phyloP scores from a whole-genome alignment of 345 rosid species.

The Aquilaria sinensis region DNA sequence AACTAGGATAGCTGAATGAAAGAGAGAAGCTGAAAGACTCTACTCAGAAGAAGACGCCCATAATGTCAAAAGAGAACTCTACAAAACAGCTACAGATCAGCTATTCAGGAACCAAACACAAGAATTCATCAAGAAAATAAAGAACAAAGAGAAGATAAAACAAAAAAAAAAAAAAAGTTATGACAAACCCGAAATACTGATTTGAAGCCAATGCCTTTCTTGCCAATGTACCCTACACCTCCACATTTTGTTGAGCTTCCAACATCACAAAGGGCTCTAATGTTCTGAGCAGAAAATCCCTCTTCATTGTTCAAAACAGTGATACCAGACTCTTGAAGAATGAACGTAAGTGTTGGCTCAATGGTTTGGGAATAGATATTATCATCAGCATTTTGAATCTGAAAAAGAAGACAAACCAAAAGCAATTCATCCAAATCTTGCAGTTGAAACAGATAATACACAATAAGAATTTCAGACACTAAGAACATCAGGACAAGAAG shows the following conservation, averaged over 20 bases:
- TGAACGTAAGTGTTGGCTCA: conserved; percentile 81
- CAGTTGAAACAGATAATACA: too few relatives aligned
- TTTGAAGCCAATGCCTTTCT: conserved; percentile 98
- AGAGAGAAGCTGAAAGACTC: too few relatives aligned
- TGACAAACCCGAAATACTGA: conserved; percentile 91
- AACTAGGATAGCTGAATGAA: too few relatives aligned
- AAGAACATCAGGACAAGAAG: not conserved
- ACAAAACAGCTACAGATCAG: not conserved
- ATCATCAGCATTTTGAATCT: conserved; percentile 99
- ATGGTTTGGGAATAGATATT: conserved; percentile 59
- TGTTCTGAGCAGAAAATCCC: conserved; percentile 80
- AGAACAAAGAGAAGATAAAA: conserved; percentile 2
- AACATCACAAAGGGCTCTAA: conserved; percentile 91
- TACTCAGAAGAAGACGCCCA: too few relatives aligned
- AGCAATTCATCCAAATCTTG: too few relatives aligned
- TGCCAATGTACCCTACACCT: conserved; percentile 83
- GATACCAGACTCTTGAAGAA: conserved; percentile 72
- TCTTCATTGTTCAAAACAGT: conserved; percentile 78
- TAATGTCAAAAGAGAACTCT: too few relatives aligned
- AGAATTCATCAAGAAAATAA: not conserved
- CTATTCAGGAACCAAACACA: not conserved
- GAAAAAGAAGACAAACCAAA: conserved; percentile 15
- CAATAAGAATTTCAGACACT: conserved; percentile 1
- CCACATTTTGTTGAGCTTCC: conserved; percentile 93
- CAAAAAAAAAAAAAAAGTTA: conserved; percentile 15